Evolutionary conservation across 139 green algal genomes (phyloP).

Genomic region (Coelastrella sp.): DNA sequence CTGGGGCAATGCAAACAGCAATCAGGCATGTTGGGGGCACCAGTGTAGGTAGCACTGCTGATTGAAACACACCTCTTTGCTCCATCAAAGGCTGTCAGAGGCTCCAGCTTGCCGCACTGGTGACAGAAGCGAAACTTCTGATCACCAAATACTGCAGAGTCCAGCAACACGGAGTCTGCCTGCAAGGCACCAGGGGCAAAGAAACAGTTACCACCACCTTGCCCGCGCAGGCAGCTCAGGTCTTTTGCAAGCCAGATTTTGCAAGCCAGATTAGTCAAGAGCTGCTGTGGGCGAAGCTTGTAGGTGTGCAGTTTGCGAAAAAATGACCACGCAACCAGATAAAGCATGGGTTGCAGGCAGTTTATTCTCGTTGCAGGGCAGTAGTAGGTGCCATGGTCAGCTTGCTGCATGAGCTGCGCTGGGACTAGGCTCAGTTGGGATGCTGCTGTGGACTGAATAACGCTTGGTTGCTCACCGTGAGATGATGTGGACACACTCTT

Average conservation of each 20-base stretch:
- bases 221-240: not conserved
- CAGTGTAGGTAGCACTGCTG: not conserved
- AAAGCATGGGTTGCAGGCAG: too few species aligned
- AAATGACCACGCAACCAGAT: too few species aligned
- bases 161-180: not conserved
- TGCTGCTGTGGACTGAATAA: not conserved
- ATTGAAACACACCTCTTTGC: not conserved
- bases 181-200: not conserved
- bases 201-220: not conserved
- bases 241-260: not conserved
- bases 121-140: conserved; percentile 1
- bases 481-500: not conserved
- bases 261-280: not conserved
- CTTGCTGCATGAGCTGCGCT: not conserved
- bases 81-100: not conserved
- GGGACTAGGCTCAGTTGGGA: not conserved
- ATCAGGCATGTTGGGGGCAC: not conserved
- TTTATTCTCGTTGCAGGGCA: too few species aligned
- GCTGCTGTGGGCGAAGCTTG: too few species aligned
- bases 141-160: not conserved
- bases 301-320: too few species aligned
- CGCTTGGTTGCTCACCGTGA: not conserved
- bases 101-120: conserved; percentile 21
- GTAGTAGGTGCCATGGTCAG: not conserved
- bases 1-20: not conserved